Evolutionary conservation across 306 rosid genomes (phyloP).

Genomic region (Myrica gale): DNA sequence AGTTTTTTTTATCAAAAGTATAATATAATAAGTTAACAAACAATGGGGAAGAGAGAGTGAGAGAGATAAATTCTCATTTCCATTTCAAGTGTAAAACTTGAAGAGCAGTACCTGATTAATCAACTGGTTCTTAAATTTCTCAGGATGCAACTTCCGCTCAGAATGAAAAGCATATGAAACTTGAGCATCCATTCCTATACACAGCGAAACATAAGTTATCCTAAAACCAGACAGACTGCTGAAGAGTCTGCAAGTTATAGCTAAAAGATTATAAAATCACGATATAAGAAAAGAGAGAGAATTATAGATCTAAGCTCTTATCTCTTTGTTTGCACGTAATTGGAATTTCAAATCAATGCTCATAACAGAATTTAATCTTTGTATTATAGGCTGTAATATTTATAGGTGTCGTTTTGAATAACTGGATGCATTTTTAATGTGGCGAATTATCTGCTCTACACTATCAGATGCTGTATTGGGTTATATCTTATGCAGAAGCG

Average conservation of each 20-base stretch:
- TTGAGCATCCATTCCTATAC: conserved; percentile 95
- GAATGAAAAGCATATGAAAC: conserved; percentile 95
- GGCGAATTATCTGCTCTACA: neutral
- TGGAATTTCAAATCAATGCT: neutral
- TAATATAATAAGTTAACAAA: neutral
- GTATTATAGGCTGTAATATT: neutral
- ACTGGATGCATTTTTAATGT: neutral
- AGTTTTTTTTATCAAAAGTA: neutral
- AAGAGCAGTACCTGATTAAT: conserved; percentile 63
- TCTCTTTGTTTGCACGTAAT: neutral
- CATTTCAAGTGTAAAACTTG: neutral
- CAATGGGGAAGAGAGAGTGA: neutral
- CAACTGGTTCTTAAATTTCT: conserved; percentile 82
- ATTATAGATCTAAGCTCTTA: neutral
- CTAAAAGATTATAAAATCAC: neutral
- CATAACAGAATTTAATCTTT: neutral
- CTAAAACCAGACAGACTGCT: neutral
- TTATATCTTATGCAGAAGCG: neutral
- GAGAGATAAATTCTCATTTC: neutral
- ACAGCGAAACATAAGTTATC: conserved; percentile 9
- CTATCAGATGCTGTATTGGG: neutral
- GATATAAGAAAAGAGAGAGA: neutral
- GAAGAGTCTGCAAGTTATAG: neutral
- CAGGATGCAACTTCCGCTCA: conserved; percentile 89
- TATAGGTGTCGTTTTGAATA: neutral